phyloP scores from a whole-genome alignment of 2,329 filamentous ascomycete species.

The Nakataea oryzae region DNA sequence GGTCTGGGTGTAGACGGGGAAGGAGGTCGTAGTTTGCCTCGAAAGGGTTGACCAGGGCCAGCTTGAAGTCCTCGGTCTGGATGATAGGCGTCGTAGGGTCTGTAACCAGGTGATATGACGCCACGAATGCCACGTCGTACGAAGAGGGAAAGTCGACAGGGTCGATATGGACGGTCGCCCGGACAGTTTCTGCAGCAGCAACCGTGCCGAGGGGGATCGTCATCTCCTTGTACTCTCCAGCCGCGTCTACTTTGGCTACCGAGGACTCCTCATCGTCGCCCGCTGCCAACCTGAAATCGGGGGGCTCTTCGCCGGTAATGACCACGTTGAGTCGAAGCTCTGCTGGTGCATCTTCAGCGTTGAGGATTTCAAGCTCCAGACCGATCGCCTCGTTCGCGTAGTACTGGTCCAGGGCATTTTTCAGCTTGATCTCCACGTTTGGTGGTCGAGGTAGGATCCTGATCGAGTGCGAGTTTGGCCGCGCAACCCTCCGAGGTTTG shows the following conservation, averaged over 20 bases:
- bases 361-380: conserved; percentile 60
- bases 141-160: conserved; percentile 38
- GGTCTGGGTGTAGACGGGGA: conserved; percentile 63
- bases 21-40: conserved; percentile 85
- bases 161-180: conserved; percentile 36
- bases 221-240: conserved; percentile 31
- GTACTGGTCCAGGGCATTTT: conserved; percentile 57
- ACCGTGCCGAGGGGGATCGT: conserved; percentile 37
- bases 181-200: conserved; percentile 28
- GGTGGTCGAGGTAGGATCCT: conserved; percentile 81
- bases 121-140: conserved; percentile 61
- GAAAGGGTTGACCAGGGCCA: conserved; percentile 74
- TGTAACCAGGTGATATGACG: conserved; percentile 67
- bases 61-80: conserved; percentile 57
- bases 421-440: conserved; percentile 69
- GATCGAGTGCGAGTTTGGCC: conserved; percentile 43
- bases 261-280: conserved; percentile 14
- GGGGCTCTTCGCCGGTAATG: conserved; percentile 48
- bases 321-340: conserved; percentile 60
- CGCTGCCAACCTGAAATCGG: conserved; percentile 31
- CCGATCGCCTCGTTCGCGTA: conserved; percentile 74
- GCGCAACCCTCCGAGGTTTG: conserved; percentile 33
- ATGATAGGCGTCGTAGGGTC: conserved; percentile 74
- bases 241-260: conserved; percentile 11
- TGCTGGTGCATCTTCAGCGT: conserved; percentile 74